Conservation (phyloP, 345 rosid genomes). For the Salix udensis region DNA sequence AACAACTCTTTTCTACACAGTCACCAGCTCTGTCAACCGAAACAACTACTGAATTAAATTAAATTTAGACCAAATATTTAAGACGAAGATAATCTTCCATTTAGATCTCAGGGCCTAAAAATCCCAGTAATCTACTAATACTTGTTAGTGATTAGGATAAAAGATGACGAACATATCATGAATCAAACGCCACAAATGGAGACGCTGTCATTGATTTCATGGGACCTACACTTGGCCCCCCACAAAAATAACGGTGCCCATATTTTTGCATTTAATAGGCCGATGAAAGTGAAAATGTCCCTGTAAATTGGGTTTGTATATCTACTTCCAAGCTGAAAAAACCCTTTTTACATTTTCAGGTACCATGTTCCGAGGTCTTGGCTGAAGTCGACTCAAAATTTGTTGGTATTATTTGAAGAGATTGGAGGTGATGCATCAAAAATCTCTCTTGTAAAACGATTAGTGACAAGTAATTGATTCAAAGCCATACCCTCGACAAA, state of each 20-base stretch:
- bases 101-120: too few relatives aligned
- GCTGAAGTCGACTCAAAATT: conserved; percentile 20
- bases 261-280: too few relatives aligned
- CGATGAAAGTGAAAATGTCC: too few relatives aligned
- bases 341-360: conserved; percentile 10
- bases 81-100: too few relatives aligned
- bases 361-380: conserved; percentile 29
- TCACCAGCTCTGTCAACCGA: too few relatives aligned
- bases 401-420: conserved; percentile 24
- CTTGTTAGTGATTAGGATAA: too few relatives aligned
- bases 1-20: neutral
- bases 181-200: neutral
- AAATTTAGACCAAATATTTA: too few relatives aligned
- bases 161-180: neutral
- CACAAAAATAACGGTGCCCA: neutral
- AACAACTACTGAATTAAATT: too few relatives aligned
- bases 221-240: neutral
- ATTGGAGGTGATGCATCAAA: conserved; percentile 18
- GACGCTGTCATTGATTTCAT: neutral
- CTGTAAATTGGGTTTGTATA: too few relatives aligned
- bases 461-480: neutral
- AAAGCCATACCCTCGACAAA: neutral
- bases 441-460: conserved; percentile 19
- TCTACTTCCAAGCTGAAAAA: too few relatives aligned
- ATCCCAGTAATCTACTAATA: too few relatives aligned